These are phyloP conservation scores for Termitomyces sp. DNA, from an alignment of 768 basidiomycete genomes.

Conservation along the genomic window DNA sequence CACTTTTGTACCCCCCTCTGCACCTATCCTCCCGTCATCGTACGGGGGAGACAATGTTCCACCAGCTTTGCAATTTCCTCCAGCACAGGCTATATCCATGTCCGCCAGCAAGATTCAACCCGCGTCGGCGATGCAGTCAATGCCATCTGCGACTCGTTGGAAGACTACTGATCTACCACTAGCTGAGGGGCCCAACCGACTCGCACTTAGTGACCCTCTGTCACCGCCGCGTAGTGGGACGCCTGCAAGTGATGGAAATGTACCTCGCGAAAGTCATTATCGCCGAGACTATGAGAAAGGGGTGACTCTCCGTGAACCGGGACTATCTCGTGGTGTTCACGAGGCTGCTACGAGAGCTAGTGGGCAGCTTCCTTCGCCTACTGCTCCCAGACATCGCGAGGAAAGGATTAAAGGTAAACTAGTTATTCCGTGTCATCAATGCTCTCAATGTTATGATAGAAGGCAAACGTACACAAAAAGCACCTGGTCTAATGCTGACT, in stretches of 20 bases:
- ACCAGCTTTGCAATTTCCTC: not conserved
- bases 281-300: slow-evolving; percentile 28
- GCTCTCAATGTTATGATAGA: slow-evolving; percentile 1
- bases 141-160: not conserved
- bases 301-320: not conserved
- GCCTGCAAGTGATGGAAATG: not conserved
- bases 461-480: slow-evolving; percentile 9
- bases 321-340: not conserved
- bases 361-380: not conserved
- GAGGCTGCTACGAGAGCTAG: not conserved
- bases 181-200: not conserved
- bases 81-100: not conserved
- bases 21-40: not conserved
- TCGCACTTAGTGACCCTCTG: not conserved
- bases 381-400: not conserved
- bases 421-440: not conserved
- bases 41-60: not conserved
- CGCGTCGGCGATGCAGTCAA: not conserved
- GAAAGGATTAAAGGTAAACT: slow-evolving; percentile 4
- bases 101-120: not conserved
- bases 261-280: slow-evolving; percentile 16
- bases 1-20: slow-evolving; percentile 6
- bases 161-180: not conserved
- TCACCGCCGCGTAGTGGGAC: not conserved
- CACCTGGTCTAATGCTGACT: slow-evolving; percentile 50